These are phyloP conservation scores for Quillaja saponaria DNA, from an alignment of 306 rosid genomes.

Conservation along the genomic window DNA sequence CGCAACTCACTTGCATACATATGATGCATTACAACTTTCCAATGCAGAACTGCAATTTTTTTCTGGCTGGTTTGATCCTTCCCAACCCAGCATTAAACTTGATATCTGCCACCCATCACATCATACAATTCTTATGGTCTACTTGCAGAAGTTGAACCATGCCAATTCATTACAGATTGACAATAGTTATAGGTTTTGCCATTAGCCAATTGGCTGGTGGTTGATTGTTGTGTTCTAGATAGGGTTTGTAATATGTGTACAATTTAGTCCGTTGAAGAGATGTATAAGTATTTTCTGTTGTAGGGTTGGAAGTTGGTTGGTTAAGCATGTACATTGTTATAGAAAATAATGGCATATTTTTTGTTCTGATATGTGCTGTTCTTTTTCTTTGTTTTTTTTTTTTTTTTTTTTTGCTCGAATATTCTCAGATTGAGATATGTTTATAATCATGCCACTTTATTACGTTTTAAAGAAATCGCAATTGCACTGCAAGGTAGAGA, in stretches of 20 bases:
- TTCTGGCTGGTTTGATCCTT: constrained; percentile 20
- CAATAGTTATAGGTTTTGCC: constrained; percentile 26
- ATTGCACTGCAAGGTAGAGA: no score
- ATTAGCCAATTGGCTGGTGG: constrained; percentile 26
- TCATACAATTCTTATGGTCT: constrained; percentile 10
- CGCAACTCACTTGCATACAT: constrained; percentile 96
- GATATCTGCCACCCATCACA: constrained; percentile 28
- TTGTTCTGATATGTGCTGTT: constrained; percentile 2
- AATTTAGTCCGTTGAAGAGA: constrained; percentile 38
- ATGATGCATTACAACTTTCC: constrained; percentile 38
- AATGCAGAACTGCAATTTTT: constrained; percentile 21
- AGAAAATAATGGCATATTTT: constrained; percentile 26
- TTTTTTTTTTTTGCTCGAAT: no score
- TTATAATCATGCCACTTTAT: no score
- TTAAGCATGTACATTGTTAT: constrained; percentile 45
- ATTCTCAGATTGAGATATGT: no score
- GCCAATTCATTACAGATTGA: constrained; percentile 39
- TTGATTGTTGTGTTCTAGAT: constrained; percentile 27
- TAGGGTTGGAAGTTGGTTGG: constrained; percentile 44
- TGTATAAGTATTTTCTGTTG: constrained; percentile 37
- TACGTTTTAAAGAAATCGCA: no score
- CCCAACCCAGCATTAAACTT: constrained; percentile 9
- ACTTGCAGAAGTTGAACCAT: constrained; percentile 36
- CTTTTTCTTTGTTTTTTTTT: no score
- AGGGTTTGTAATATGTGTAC: constrained; percentile 39